Conservation (phyloP, 148 eudicot species). For the Amaranthus palmeri region DNA sequence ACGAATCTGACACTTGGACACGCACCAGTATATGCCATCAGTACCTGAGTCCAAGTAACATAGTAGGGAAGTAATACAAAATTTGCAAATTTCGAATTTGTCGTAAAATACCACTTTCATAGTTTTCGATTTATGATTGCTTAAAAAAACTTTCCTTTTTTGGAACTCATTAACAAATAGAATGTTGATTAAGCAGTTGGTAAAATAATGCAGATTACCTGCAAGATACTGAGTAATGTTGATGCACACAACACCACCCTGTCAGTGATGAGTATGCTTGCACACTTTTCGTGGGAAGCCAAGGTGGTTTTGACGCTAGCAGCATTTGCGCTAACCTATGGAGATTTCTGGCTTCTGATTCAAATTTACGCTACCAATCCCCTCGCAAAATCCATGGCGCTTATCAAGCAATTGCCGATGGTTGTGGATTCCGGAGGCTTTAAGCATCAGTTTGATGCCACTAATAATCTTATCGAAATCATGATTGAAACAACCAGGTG, state of each 20-base stretch:
- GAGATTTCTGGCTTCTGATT: constrained; percentile 51
- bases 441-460: constrained; percentile 35
- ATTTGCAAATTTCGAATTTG: too few species aligned
- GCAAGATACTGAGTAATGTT: constrained; percentile 32
- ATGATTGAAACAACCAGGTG: constrained; percentile 34
- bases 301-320: constrained; percentile 43
- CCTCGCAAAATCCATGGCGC: constrained; percentile 47
- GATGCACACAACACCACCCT: constrained; percentile 37
- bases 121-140: too few species aligned
- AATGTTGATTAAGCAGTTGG: too few species aligned
- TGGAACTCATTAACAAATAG: too few species aligned
- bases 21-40: too few species aligned
- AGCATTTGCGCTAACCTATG: constrained; percentile 42
- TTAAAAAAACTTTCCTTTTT: too few species aligned
- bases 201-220: constrained; percentile 27
- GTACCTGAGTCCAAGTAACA: too few species aligned
- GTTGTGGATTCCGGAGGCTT: constrained; percentile 26
- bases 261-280: constrained; percentile 27
- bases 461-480: constrained; percentile 31
- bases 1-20: too few species aligned
- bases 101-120: too few species aligned
- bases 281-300: constrained; percentile 46
- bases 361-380: constrained; percentile 36
- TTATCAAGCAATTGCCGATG: constrained; percentile 34
- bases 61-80: too few species aligned